A percentile compares a stretch with the other conserved stretches of the same genome.
Evolutionary conservation across 1,284 basidiomycete genomes (phyloP).

Genomic region (Boletellus deceptivus): DNA sequence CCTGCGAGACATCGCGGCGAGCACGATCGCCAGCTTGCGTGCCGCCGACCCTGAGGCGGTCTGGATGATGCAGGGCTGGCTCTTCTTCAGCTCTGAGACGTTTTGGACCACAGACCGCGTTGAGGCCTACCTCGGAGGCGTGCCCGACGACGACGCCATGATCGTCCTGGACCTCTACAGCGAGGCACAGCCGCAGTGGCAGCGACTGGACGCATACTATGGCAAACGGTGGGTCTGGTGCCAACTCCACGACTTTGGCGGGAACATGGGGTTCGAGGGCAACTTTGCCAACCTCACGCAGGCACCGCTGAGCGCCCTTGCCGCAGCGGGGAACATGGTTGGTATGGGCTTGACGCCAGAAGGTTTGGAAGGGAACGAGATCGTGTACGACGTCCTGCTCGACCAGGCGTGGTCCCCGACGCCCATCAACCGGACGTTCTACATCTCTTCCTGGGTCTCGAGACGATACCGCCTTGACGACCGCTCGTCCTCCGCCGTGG

Average conservation of each 20-base stretch:
- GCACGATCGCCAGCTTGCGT: slow-evolving; percentile 38
- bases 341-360: slow-evolving; percentile 44
- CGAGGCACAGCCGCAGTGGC: slow-evolving; percentile 43
- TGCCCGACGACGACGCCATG: slow-evolving; percentile 37
- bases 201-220: slow-evolving; percentile 39
- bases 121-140: slow-evolving; percentile 40
- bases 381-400: slow-evolving; percentile 43
- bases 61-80: slow-evolving; percentile 49
- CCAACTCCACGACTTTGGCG: slow-evolving; percentile 43
- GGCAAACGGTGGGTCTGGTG: slow-evolving; percentile 49
- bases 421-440: slow-evolving; percentile 32
- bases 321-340: slow-evolving; percentile 34
- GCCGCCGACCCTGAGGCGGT: slow-evolving; percentile 40
- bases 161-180: slow-evolving; percentile 45
- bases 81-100: slow-evolving; percentile 36
- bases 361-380: slow-evolving; percentile 45
- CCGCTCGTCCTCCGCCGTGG: slow-evolving; percentile 28
- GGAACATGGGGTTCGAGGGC: slow-evolving; percentile 44
- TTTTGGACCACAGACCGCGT: slow-evolving; percentile 44
- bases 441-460: slow-evolving; percentile 36
- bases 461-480: slow-evolving; percentile 36
- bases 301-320: slow-evolving; percentile 35
- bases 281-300: slow-evolving; percentile 36
- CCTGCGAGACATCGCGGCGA: slow-evolving; percentile 34
- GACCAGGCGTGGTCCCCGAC: slow-evolving; percentile 42